Conservation (phyloP, 225 moss, liverwort and hornwort genomes). For the Physcomitrium patens region DNA sequence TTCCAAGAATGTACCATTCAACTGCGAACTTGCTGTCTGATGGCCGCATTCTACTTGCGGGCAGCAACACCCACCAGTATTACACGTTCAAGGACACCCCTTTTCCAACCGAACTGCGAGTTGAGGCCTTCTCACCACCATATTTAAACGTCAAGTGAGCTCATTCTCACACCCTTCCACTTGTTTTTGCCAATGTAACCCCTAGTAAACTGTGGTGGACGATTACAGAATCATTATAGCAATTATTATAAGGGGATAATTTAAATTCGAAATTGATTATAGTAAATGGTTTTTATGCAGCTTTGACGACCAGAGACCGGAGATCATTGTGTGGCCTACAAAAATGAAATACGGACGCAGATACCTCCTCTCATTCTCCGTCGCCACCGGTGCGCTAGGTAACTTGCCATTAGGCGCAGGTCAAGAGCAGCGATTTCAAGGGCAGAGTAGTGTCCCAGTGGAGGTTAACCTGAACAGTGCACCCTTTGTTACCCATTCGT, state of each 20-base stretch:
- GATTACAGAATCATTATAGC: no score
- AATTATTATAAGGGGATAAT: no score
- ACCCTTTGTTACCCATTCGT: slow-evolving; percentile 77
- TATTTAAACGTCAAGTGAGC: slow-evolving; percentile 34
- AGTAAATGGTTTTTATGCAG: background rate
- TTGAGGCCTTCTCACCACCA: slow-evolving; percentile 52
- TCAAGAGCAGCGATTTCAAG: rapidly evolving
- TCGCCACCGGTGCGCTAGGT: background rate
- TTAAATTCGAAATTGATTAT: background rate
- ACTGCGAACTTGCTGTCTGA: slow-evolving; percentile 44
- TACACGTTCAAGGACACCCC: slow-evolving; percentile 27
- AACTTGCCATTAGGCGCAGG: background rate
- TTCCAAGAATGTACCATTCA: slow-evolving; percentile 45
- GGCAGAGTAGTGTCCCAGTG: background rate
- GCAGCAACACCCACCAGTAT: slow-evolving; percentile 42
- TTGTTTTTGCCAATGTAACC: no score
- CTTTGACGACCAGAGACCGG: background rate
- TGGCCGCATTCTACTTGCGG: slow-evolving; percentile 41
- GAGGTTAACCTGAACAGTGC: slow-evolving; percentile 48
- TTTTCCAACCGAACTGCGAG: slow-evolving; percentile 49
- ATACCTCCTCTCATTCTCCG: background rate
- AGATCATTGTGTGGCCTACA: background rate
- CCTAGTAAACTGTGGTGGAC: no score
- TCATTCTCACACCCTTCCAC: no score
- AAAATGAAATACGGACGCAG: background rate